A percentile compares a stretch with the other conserved stretches of the same genome.
phyloP scores from a whole-genome alignment of 2,329 filamentous ascomycete genomes.

The Botrytis porri region DNA sequence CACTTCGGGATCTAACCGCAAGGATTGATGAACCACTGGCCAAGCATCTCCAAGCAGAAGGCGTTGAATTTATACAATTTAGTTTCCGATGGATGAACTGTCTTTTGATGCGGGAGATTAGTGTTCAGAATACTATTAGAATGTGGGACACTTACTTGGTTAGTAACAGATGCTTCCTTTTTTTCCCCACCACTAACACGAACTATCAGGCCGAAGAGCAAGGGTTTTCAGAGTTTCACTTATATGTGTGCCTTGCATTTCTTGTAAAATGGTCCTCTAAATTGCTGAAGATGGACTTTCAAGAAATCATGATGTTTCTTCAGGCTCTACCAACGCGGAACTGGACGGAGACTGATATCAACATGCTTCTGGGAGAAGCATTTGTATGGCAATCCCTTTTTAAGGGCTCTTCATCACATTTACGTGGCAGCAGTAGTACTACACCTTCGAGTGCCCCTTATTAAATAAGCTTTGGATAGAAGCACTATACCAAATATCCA shows the following conservation, averaged over 20 bases:
- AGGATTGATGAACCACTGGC: constrained; percentile 82
- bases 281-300: constrained; percentile 93
- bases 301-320: constrained; percentile 99
- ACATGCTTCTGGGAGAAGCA: constrained; percentile 89
- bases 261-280: constrained; percentile 98
- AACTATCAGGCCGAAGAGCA: constrained; percentile 82
- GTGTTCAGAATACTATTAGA: constrained; percentile 90
- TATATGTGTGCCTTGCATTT: constrained; percentile 97
- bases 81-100: constrained; percentile 99
- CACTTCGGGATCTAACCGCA: constrained; percentile 83
- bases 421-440: constrained; percentile 52
- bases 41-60: constrained; percentile 84
- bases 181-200: constrained; percentile 7
- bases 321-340: constrained; percentile 88
- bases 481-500: neutral
- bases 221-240: constrained; percentile 95
- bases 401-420: constrained; percentile 87
- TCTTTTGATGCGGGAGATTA: constrained; percentile 94
- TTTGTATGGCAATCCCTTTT: constrained; percentile 99
- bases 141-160: constrained; percentile 99
- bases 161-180: constrained; percentile 39
- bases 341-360: constrained; percentile 98
- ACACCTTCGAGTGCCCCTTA: constrained; percentile 30
- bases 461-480: neutral
- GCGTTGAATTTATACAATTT: constrained; percentile 98